Evolutionary conservation across 169 alveolate genomes (phyloP).

Genomic region (Eimeria tenella): DNA sequence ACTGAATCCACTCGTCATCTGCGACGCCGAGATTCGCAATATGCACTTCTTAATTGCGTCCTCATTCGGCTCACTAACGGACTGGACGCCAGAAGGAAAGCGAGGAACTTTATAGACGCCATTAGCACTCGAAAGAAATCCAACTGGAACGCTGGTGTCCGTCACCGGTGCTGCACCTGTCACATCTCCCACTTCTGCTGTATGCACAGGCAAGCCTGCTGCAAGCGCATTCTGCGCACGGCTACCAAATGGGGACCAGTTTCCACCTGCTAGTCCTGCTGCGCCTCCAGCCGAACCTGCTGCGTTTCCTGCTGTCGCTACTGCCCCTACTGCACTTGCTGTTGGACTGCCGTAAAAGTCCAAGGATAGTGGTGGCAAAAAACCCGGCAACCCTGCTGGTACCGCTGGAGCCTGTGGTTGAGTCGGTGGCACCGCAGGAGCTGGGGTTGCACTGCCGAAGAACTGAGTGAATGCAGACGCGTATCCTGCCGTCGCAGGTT

Average conservation of each 20-base stretch:
- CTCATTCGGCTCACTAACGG: slow-evolving; percentile 32
- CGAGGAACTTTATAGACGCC: slow-evolving; percentile 55
- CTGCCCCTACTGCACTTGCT: not conserved
- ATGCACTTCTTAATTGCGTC: slow-evolving; percentile 4
- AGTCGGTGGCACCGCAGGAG: not conserved
- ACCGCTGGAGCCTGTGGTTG: slow-evolving; percentile 1
- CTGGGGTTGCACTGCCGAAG: not conserved
- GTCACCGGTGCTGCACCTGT: slow-evolving; percentile 2
- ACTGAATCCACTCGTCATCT: slow-evolving; percentile 56
- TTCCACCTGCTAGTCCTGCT: not conserved
- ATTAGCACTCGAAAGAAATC: slow-evolving; percentile 8
- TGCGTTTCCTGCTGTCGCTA: not conserved
- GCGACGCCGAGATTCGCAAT: slow-evolving; percentile 15
- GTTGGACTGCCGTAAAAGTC: not conserved
- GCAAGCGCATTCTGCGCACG: slow-evolving; percentile 44
- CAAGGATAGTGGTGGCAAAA: not conserved
- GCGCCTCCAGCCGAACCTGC: slow-evolving; percentile 11
- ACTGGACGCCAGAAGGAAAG: slow-evolving; percentile 35
- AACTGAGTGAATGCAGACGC: not conserved
- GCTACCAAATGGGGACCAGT: not conserved
- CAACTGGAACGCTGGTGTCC: slow-evolving; percentile 60
- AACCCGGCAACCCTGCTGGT: not conserved
- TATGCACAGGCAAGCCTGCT: slow-evolving; percentile 35
- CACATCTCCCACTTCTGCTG: slow-evolving; percentile 45
- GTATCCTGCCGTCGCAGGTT: not conserved